Evolutionary conservation across 352 stramenopile species (phyloP), one percentile per base, ranked within the genome.

Genomic region (Globisporangium orthogonon): DNA sequence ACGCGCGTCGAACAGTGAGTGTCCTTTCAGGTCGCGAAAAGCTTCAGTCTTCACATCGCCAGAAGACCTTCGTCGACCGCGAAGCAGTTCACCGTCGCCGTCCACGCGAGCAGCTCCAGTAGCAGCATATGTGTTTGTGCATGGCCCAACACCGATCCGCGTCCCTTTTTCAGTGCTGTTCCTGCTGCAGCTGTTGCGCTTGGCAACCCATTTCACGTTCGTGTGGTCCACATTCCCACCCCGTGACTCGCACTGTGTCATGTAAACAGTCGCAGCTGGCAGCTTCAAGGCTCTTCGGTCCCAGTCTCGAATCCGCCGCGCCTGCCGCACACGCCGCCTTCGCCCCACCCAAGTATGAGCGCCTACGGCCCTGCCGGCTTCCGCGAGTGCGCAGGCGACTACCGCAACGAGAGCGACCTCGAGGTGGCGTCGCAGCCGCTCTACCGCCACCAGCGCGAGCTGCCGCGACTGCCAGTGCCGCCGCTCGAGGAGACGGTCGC

Each of bases 301-400:
- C 13, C 48, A 52, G 6, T 52, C 4, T 28, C 28, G 29, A 37
- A 40, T 41, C 48, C 29, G 15, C 48, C 30, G 29, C 48, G 29
- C 48, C n/a, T 29, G 11, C n/a, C 48, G 2, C 10, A 15, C 30
- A 9, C 48, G 2, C 1, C 23, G 18, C 3, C 48, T 40, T 33
- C 5, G 14, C 43, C 56, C 31, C 37, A 11, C 33, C 23, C 18
- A n/a, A 11, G 41, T 30, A 45, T 44, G 7, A 45, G 33, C 40
- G 11, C 23, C 31, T 89, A 78, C 63, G 74, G 71, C 51, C 61
- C 76, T 2, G 58, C 63, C 37, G 97, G 97, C 70, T 98, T 97
- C 75, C 97, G 97, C 69, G 89, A 98, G 60, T 98, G 98, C 70
- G 74, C 66, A 18, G 93, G 97, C 67, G 93, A 97, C 68, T 93